A percentile compares a stretch with the other conserved stretches of the same genome.
Evolutionary conservation across 495 filamentous ascomycete genomes (phyloP).

Genomic region (Massariosphaeria phaeospora): DNA sequence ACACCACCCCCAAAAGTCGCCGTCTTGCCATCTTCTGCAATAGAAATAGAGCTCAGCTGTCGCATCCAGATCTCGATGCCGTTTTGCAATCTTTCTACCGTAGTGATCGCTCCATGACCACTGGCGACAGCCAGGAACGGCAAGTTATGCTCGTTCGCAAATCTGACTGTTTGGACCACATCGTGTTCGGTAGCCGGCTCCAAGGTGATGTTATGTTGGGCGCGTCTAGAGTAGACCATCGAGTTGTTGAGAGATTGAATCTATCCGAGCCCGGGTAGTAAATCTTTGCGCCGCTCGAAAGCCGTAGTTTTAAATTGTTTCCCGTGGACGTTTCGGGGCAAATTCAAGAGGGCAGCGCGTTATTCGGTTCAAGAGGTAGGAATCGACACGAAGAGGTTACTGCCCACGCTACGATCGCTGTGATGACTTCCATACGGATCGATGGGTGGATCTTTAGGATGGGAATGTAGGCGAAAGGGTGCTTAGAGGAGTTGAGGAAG

Average conservation of each 20-base stretch:
- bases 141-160: not conserved
- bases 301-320: conserved; percentile 3
- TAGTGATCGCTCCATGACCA: not conserved
- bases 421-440: too few species aligned
- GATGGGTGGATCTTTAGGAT: too few species aligned
- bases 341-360: too few species aligned
- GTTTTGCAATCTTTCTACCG: conserved; percentile 1
- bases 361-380: too few species aligned
- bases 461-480: too few species aligned
- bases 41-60: not conserved
- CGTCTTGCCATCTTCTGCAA: not conserved
- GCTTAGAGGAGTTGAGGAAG: too few species aligned
- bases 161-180: conserved; percentile 45
- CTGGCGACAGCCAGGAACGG: conserved; percentile 1
- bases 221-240: conserved; percentile 40
- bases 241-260: conserved; percentile 42
- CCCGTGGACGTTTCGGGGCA: too few species aligned
- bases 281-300: conserved; percentile 45
- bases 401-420: too few species aligned
- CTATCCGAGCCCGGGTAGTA: conserved; percentile 44
- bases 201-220: conserved; percentile 83
- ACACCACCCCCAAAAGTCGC: conserved; percentile 1
- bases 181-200: conserved; percentile 75
- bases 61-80: conserved; percentile 8
- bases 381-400: too few species aligned